phyloP scores from a whole-genome alignment of 805 yeast genomes.

The Metschnikowia aberdeeniae region DNA sequence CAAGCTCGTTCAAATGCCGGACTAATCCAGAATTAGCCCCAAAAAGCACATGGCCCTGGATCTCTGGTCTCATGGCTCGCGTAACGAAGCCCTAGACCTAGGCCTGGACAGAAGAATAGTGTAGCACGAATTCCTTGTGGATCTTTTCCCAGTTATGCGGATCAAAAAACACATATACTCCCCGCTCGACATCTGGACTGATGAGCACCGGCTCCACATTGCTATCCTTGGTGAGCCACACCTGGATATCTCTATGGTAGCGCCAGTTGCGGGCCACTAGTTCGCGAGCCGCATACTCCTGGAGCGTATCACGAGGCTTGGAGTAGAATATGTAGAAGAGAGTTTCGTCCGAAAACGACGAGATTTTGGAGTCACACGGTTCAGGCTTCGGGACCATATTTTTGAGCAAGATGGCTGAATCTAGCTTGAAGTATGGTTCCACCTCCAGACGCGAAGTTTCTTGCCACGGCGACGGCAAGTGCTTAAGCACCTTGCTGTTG shows the following conservation, averaged over 20 bases:
- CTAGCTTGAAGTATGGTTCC: conserved; percentile 74
- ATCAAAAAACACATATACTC: conserved; percentile 90
- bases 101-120: conserved; percentile 38
- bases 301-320: conserved; percentile 87
- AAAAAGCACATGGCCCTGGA: too few relatives aligned
- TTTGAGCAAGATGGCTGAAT: conserved; percentile 38
- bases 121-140: conserved; percentile 59
- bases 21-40: too few relatives aligned
- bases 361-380: conserved; percentile 47
- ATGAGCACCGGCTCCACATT: conserved; percentile 79
- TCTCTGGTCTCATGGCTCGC: too few relatives aligned
- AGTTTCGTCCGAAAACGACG: conserved; percentile 81
- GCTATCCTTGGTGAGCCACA: conserved; percentile 95
- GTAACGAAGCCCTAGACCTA: conserved; percentile 1
- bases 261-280: conserved; percentile 93
- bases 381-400: conserved; percentile 38
- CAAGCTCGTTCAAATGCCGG: too few relatives aligned
- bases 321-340: conserved; percentile 90
- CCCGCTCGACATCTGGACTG: conserved; percentile 82
- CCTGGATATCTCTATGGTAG: conserved; percentile 90
- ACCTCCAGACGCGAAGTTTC: conserved; percentile 89
- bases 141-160: conserved; percentile 96
- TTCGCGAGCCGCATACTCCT: conserved; percentile 90
- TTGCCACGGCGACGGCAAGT: conserved; percentile 90
- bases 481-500: conserved; percentile 49